These are phyloP conservation scores for Agapanthus africanus DNA, from an alignment of 106 monocot genomes.

Conservation along the genomic window DNA sequence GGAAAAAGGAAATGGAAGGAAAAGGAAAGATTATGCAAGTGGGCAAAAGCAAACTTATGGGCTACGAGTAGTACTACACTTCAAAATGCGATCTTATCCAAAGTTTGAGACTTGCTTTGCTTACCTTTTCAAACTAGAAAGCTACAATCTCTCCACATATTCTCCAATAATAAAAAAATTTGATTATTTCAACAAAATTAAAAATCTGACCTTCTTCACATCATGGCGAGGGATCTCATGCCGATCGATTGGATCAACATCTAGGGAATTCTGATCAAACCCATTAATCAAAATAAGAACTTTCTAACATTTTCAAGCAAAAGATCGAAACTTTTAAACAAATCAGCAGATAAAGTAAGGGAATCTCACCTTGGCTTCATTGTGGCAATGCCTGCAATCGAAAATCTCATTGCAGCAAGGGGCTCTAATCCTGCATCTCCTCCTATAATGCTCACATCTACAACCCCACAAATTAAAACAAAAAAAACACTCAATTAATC, in stretches of 20 bases:
- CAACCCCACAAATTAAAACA: not conserved
- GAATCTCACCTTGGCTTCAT: constrained; percentile 60
- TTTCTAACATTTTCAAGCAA: not conserved
- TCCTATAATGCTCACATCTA: constrained; percentile 75
- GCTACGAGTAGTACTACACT: too few species aligned
- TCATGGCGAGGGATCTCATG: constrained; percentile 79
- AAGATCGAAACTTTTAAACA: not conserved
- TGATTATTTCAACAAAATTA: not conserved
- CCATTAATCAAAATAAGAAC: constrained; percentile 4
- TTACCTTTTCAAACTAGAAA: not conserved
- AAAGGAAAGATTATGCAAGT: not conserved
- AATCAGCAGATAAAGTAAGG: not conserved
- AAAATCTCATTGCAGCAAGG: constrained; percentile 82
- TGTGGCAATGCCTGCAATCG: constrained; percentile 86
- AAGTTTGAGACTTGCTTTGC: not conserved
- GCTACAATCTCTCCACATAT: not conserved
- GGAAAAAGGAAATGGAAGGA: not conserved
- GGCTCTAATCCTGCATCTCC: constrained; percentile 75
- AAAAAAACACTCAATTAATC: too few species aligned
- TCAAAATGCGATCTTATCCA: not conserved
- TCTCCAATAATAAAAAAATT: not conserved
- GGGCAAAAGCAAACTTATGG: not conserved
- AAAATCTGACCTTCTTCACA: constrained; percentile 37
- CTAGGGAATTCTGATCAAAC: constrained; percentile 50
- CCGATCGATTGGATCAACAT: constrained; percentile 40